Base-by-base conservation (phyloP, 148 eudicot genomes). In the Vaccinium corymbosum region DNA sequence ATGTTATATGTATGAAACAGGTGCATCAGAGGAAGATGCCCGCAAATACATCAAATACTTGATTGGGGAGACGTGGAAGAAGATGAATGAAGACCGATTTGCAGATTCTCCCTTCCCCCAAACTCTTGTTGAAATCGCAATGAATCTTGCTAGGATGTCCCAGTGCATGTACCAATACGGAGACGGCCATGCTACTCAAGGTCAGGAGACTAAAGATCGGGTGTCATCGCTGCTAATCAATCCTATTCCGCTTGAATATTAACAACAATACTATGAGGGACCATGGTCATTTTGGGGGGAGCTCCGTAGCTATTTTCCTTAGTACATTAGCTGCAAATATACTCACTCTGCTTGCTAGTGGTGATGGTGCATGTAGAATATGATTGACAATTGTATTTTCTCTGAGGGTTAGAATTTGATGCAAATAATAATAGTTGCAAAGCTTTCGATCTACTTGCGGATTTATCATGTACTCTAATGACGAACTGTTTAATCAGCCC, bases 1-100 rank as follows among this genome's bases (percentile, higher is more conserved):
- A 27, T 87, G 88, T 70, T 83, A 87, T 86, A 86, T 85, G 90
- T 19, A 82, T 3, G 89, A 79, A 84, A 79, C 77, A 0, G 82
- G 86, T 13, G 66, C 48, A 6, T 62, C 66, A 11, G 71, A 68
- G 61, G 68, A 86, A 20, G 86, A 89, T 27, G 88, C 88, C 1
- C 76, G 78, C 0, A 71, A 57, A 6, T 52, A 85, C 42, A 17
- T 87, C 9, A 85, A 62, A 25, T 0, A 38, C 20, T 78, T 89
- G 52, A 85, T 87, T 10, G 10, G 19, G 1, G 84, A 81, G 20
- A 71, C 83, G 17, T 89, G 89, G 90, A 87, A 87, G 85, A 78
- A 81, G 76, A 51, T 89, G 64, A 89, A 89, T 52, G 62, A 83
- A 57, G 80, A 74, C 13, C 51, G 38, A 57, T 14, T 64, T 16